These are phyloP conservation scores for Candida nitratophila DNA, from an alignment of 805 yeast genomes.

Conservation along the genomic window DNA sequence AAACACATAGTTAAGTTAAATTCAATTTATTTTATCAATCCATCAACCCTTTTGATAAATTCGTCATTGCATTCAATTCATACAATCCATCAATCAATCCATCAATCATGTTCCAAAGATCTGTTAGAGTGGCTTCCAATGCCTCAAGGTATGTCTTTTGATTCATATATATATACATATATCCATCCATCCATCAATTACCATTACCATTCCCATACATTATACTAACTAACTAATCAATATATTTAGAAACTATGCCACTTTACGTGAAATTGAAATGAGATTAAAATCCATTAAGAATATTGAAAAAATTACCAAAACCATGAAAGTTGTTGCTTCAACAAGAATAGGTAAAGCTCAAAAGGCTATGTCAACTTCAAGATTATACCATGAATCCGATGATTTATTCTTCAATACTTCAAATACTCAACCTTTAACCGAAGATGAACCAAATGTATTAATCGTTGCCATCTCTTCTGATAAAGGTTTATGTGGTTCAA, in stretches of 20 bases:
- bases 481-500: conserved; percentile 98
- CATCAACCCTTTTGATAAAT: too few species aligned
- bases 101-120: neutral
- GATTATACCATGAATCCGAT: conserved; percentile 78
- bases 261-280: conserved; percentile 96
- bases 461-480: conserved; percentile 89
- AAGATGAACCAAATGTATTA: conserved; percentile 49
- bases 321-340: conserved; percentile 99
- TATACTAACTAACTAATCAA: too few species aligned
- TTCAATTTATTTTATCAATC: too few species aligned
- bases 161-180: too few species aligned
- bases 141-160: neutral
- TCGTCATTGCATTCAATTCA: neutral
- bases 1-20: too few species aligned
- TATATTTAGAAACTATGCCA: conserved; percentile 77
- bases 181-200: too few species aligned
- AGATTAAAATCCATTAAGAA: conserved; percentile 97
- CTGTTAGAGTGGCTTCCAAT: neutral
- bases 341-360: conserved; percentile 95
- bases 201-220: too few species aligned
- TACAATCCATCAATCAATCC: neutral
- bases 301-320: conserved; percentile 98
- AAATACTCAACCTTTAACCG: conserved; percentile 51
- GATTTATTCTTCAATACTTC: conserved; percentile 75
- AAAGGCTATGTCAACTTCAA: conserved; percentile 84